These are phyloP conservation scores for Thermomyces lanuginosus DNA, from an alignment of 2,329 filamentous ascomycete genomes.

Conservation along the genomic window DNA sequence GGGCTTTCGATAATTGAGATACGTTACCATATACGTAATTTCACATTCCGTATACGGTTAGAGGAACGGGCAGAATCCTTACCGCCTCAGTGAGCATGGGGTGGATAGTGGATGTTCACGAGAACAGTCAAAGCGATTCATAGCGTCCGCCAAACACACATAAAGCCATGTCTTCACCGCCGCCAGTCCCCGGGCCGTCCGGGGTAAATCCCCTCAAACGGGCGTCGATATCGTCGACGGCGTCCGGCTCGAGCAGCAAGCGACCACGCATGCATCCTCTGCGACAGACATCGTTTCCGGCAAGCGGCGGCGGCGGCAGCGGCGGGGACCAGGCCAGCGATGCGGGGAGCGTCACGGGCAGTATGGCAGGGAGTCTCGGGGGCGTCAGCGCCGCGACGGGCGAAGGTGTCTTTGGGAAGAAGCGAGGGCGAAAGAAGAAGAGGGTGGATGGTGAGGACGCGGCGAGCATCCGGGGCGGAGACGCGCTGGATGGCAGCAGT, in stretches of 20 bases:
- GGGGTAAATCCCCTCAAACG: conserved; percentile 24
- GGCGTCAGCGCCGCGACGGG: conserved; percentile 15
- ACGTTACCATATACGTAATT: too few relatives aligned
- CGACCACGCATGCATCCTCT: conserved; percentile 29
- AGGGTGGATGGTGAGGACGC: conserved; percentile 20
- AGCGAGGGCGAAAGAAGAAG: conserved; percentile 24
- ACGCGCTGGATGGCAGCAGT: conserved; percentile 9
- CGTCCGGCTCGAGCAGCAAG: conserved; percentile 17
- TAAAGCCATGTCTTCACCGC: conserved; percentile 26
- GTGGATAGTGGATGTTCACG: too few relatives aligned
- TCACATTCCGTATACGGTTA: too few relatives aligned
- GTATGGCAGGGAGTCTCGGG: conserved; percentile 26
- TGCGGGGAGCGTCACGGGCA: conserved; percentile 26
- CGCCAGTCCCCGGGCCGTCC: conserved; percentile 13
- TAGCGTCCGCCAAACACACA: too few relatives aligned
- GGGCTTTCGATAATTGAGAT: too few relatives aligned
- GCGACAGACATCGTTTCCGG: conserved; percentile 28
- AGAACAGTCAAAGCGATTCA: too few relatives aligned
- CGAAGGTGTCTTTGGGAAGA: conserved; percentile 21
- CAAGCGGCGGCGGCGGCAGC: conserved; percentile 24
- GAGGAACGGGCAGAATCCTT: too few relatives aligned
- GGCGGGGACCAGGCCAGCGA: conserved; percentile 20
- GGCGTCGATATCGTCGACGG: conserved; percentile 23
- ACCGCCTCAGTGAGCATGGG: too few relatives aligned
- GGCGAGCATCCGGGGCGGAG: conserved; percentile 12